These are phyloP conservation scores for Candida qinlingensis DNA, from an alignment of 805 yeast genomes.

Conservation along the genomic window DNA sequence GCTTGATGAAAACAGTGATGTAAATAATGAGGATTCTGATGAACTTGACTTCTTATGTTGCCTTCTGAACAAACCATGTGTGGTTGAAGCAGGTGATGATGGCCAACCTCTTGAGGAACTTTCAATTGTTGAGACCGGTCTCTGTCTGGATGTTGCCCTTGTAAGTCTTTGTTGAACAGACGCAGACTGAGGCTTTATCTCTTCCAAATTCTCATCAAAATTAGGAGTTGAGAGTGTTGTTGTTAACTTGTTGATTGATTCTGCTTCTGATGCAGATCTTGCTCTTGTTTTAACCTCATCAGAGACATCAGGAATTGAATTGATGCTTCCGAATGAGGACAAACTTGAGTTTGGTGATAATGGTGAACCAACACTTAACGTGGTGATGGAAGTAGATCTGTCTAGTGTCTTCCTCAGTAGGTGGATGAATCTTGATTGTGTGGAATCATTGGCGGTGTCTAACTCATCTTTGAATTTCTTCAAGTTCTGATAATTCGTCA, in stretches of 20 bases:
- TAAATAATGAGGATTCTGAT: slow-evolving; percentile 45
- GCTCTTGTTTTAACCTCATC: slow-evolving; percentile 7
- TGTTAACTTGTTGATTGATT: slow-evolving; percentile 20
- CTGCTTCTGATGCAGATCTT: slow-evolving; percentile 28
- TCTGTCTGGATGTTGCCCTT: slow-evolving; percentile 7
- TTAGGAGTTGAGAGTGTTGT: slow-evolving; percentile 33
- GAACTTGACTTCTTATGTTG: slow-evolving; percentile 64
- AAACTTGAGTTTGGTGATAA: slow-evolving; percentile 9
- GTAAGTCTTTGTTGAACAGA: neutral
- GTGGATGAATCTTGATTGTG: slow-evolving; percentile 54
- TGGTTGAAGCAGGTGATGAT: slow-evolving; percentile 30
- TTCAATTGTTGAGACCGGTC: slow-evolving; percentile 37
- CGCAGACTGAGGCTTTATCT: slow-evolving; percentile 1
- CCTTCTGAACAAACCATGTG: slow-evolving; percentile 50
- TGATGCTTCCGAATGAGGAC: slow-evolving; percentile 20
- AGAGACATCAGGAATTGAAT: slow-evolving; percentile 16
- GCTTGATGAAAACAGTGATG: slow-evolving; percentile 34
- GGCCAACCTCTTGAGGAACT: slow-evolving; percentile 22
- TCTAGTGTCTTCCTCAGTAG: slow-evolving; percentile 40
- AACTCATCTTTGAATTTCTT: slow-evolving; percentile 32
- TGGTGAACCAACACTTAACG: slow-evolving; percentile 14
- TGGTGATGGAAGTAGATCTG: slow-evolving; percentile 17
- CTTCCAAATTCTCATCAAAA: slow-evolving; percentile 11
- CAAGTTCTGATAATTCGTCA: slow-evolving; percentile 65
- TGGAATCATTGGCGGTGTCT: slow-evolving; percentile 41